These are phyloP conservation scores for Astragalus membranaceus DNA, from an alignment of 306 rosid species.

Conservation along the genomic window DNA sequence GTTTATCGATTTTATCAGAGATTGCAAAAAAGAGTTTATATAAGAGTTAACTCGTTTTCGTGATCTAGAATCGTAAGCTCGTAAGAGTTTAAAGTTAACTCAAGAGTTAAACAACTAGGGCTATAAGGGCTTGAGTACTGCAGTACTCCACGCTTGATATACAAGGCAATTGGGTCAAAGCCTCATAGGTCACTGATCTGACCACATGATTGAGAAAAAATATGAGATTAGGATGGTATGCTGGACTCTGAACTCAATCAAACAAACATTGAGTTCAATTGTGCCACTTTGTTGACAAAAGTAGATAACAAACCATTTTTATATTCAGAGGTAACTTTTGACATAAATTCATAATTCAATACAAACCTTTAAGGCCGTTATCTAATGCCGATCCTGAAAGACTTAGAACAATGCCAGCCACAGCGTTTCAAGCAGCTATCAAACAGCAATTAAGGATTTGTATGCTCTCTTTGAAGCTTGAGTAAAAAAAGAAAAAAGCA, in stretches of 20 bases:
- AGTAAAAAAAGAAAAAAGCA: constrained; percentile 3
- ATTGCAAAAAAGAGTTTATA: too few species aligned
- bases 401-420: constrained; percentile 16
- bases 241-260: background rate
- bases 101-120: background rate
- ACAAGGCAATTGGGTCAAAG: background rate
- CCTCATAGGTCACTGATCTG: background rate
- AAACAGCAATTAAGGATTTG: constrained; percentile 22
- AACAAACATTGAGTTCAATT: background rate
- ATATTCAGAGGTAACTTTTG: constrained; percentile 3
- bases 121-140: background rate
- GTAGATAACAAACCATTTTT: background rate
- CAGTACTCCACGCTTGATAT: background rate
- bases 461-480: constrained; percentile 53
- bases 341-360: background rate
- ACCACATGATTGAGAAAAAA: background rate
- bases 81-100: too few species aligned
- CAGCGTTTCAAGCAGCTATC: constrained; percentile 31
- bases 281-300: background rate
- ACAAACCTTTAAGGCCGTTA: constrained; percentile 34
- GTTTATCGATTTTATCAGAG: too few species aligned
- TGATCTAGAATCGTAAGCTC: too few species aligned
- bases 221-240: background rate
- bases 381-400: background rate
- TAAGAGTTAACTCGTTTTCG: too few species aligned